phyloP scores from a whole-genome alignment of 2,329 filamentous ascomycete genomes.

The Paraconiothyrium sp. region DNA sequence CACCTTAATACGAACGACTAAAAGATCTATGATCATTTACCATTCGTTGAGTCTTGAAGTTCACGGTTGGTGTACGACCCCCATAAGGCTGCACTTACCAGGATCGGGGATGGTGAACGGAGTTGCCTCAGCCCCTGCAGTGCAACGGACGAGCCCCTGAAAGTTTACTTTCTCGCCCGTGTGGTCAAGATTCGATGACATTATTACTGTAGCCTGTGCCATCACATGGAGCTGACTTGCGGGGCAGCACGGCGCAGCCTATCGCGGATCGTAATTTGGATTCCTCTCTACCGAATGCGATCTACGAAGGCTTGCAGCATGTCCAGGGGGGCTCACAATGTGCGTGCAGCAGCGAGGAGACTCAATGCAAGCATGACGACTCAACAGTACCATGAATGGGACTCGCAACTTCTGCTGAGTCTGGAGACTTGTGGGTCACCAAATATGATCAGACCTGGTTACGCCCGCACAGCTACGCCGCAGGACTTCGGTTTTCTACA shows the following conservation, averaged over 20 bases:
- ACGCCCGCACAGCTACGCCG: conserved; percentile 4
- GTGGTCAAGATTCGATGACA: neutral
- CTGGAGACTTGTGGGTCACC: conserved; percentile 6
- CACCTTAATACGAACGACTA: neutral
- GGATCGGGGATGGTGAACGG: neutral
- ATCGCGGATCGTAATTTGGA: conserved; percentile 4
- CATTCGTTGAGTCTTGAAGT: no score
- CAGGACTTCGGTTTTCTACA: conserved; percentile 13
- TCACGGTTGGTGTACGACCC: no score
- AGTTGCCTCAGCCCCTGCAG: neutral
- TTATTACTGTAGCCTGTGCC: neutral
- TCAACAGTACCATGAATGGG: neutral
- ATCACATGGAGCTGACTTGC: neutral
- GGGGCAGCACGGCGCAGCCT: neutral
- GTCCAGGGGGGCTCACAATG: no score
- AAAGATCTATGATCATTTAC: neutral
- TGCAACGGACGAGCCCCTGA: neutral
- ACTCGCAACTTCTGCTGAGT: neutral
- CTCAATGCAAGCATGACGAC: conserved; percentile 3
- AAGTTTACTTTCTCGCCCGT: neutral
- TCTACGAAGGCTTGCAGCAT: neutral
- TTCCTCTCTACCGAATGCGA: neutral
- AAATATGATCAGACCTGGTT: neutral
- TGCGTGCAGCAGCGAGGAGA: neutral
- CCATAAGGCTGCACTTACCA: neutral